phyloP scores from a whole-genome alignment of 2,329 filamentous ascomycete genomes.

The Chrysoporthe deuterocubensis region DNA sequence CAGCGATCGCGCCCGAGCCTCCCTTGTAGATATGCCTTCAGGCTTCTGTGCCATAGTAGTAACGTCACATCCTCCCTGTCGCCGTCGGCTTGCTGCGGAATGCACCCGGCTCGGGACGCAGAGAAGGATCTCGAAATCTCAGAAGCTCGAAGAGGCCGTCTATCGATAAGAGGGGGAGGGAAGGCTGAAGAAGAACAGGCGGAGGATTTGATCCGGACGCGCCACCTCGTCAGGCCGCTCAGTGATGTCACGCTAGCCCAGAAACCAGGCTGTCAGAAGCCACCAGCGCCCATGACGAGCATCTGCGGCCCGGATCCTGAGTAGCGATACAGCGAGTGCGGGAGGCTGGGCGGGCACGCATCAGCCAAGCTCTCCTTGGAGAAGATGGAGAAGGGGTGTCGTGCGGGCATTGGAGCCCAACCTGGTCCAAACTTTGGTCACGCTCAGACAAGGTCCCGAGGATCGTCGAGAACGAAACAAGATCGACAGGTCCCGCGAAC shows the following conservation, averaged over 20 bases:
- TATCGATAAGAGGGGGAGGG: no score
- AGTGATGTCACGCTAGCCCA: neutral
- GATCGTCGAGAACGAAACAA: conserved; percentile 2
- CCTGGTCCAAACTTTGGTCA: neutral
- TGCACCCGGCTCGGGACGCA: no score
- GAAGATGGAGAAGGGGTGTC: neutral
- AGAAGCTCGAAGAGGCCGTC: no score
- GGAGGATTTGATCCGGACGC: neutral
- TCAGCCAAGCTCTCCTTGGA: neutral
- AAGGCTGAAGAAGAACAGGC: neutral
- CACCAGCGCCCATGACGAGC: neutral
- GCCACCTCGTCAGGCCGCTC: neutral
- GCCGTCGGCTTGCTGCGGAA: no score
- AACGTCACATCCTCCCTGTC: no score
- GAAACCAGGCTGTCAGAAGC: neutral
- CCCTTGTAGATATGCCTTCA: no score
- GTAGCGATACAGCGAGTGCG: neutral
- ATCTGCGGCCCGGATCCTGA: neutral
- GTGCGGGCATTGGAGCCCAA: neutral
- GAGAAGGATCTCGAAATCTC: no score
- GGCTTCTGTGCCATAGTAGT: no score
- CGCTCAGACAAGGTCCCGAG: neutral
- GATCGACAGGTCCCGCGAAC: neutral
- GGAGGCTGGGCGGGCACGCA: neutral
- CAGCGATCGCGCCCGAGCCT: no score